These are phyloP conservation scores for Globisporangium ultimum DNA, from an alignment of 352 stramenopile species.

Conservation along the genomic window DNA sequence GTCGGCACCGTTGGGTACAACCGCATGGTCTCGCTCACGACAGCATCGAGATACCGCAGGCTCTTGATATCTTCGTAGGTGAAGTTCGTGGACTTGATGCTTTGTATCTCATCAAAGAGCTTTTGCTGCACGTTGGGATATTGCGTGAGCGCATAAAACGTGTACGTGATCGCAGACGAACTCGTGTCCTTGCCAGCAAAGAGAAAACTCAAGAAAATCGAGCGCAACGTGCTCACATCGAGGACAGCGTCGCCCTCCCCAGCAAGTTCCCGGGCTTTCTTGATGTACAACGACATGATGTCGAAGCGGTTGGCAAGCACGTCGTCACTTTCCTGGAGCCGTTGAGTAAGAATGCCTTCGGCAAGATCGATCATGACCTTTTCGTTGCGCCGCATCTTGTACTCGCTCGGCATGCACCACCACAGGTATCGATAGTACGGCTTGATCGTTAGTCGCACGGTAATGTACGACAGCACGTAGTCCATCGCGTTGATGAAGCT, in stretches of 20 bases:
- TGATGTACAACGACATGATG: slow-evolving; percentile 49
- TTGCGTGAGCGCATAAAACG: slow-evolving; percentile 63
- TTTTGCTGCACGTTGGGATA: slow-evolving; percentile 48
- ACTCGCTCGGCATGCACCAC: slow-evolving; percentile 62
- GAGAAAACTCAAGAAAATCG: background rate
- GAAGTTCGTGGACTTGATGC: slow-evolving; percentile 10
- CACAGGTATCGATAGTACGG: slow-evolving; percentile 52
- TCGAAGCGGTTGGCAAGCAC: slow-evolving; percentile 29
- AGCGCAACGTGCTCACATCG: background rate
- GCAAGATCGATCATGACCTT: slow-evolving; percentile 28
- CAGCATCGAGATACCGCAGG: slow-evolving; percentile 67
- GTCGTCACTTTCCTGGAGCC: slow-evolving; percentile 28
- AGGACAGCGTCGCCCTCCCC: background rate
- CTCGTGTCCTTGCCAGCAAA: slow-evolving; percentile 3
- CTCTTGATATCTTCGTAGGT: slow-evolving; percentile 55
- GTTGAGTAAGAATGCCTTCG: slow-evolving; percentile 33
- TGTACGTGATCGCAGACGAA: background rate
- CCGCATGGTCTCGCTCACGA: slow-evolving; percentile 66
- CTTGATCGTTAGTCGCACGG: slow-evolving; percentile 13
- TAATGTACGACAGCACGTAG: slow-evolving; percentile 17
- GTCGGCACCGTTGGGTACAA: background rate
- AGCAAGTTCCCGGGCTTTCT: slow-evolving; percentile 35
- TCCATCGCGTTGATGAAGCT: slow-evolving; percentile 47
- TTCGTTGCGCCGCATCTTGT: slow-evolving; percentile 21
- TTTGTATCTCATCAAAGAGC: slow-evolving; percentile 40